Base-by-base conservation (phyloP, 176 grass and related monocot species). In the Cenchrus purpureus region DNA sequence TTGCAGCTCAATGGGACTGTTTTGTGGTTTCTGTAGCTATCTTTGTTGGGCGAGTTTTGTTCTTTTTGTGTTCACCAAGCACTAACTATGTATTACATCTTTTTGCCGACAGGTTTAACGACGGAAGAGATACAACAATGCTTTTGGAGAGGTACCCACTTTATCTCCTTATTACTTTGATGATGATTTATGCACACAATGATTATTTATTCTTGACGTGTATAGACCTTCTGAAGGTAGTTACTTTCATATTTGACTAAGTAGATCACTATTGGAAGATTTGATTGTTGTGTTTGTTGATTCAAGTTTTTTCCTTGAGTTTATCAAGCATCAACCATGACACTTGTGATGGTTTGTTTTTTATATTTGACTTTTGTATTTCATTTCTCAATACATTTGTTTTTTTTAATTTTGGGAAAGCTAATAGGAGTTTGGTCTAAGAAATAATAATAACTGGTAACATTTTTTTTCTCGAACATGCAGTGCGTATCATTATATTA, bases 91-190 rank as follows among this genome's bases (percentile, higher is more conserved):
- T 86, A 17, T 70, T 70, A 12, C 37, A 62, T 79, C 13, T 64
- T 43, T 58, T 83, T 74, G 8, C 8, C 2, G 10, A 59, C 65
- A 93, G 92, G 92, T 77, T 74, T 93, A 84, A 86, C 79, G 4
- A 93, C 92, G 60, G 86, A 88, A 74, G 74, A 87, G 56, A 93
- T 93, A 90, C 92, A 93, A 42, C 86, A 83, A 20, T 93, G 92
- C 79, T 93, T 91, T 72, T 93, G 92, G 92, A 90, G 88, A 93
- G 92, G 92, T 93, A 90, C 46, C 10, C 17, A 65, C 52, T 82
- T 73, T 79, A 83, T 65, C 48, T 83, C 50, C 53, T 46, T 40
- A 40, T 69, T 77, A 34, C 57, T 65, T 87, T 77, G 31, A 52
- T 63, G 12, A 62, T 83, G 12, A 62, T 83, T 10, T 74, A 77